A percentile compares a stretch with the other conserved stretches of the same genome.
Evolutionary conservation across 1,284 basidiomycete genomes (phyloP).

Genomic region (Wallemia mellicola): DNA sequence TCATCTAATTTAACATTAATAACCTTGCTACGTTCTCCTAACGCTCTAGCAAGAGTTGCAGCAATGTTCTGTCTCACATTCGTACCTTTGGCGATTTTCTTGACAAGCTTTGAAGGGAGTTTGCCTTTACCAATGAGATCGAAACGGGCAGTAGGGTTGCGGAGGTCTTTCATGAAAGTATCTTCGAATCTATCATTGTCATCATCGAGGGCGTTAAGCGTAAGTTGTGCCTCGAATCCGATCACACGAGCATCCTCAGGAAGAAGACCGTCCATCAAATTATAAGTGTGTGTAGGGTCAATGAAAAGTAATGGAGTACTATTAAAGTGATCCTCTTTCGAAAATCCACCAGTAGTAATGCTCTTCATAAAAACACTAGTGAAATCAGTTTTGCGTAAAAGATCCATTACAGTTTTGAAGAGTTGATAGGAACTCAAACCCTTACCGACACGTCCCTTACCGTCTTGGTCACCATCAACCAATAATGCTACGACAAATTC

Average conservation of each 20-base stretch:
- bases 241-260: conserved; percentile 19
- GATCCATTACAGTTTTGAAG: conserved; percentile 48
- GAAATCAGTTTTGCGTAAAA: conserved; percentile 50
- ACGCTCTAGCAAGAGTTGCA: not conserved
- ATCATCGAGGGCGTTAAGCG: conserved; percentile 12
- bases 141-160: not conserved
- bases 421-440: conserved; percentile 63
- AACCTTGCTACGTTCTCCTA: conserved; percentile 4
- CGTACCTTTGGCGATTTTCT: not conserved
- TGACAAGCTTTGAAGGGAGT: not conserved
- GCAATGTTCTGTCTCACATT: not conserved
- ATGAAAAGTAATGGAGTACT: conserved; percentile 24
- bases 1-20: conserved; percentile 4
- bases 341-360: not conserved
- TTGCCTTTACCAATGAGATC: not conserved
- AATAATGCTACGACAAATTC: conserved; percentile 33
- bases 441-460: conserved; percentile 21
- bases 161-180: not conserved
- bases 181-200: conserved; percentile 1
- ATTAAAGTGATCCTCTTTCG: conserved; percentile 11
- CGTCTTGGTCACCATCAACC: conserved; percentile 33
- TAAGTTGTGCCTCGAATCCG: conserved; percentile 9
- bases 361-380: conserved; percentile 29
- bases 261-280: conserved; percentile 49
- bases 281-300: conserved; percentile 47